Evolutionary conservation across 148 eudicot species (phyloP).

Genomic region (Linanthus parryae): DNA sequence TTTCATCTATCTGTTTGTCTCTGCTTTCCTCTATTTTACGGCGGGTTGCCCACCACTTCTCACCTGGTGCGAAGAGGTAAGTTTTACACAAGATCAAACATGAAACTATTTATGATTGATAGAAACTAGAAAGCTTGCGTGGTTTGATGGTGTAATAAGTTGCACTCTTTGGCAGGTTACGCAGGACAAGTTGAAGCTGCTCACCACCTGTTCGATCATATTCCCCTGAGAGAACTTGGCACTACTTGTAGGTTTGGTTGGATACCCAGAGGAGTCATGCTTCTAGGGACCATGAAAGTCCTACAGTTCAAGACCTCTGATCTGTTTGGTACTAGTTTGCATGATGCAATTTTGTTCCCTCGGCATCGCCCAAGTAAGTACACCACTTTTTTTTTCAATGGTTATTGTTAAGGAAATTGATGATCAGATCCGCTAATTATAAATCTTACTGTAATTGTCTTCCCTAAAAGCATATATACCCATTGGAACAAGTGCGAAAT

Average conservation of each 20-base stretch:
- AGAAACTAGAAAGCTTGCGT: too few relatives aligned
- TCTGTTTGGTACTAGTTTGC: conserved; percentile 19
- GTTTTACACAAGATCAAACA: too few relatives aligned
- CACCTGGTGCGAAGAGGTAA: too few relatives aligned
- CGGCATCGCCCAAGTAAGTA: conserved; percentile 33
- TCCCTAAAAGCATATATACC: too few relatives aligned
- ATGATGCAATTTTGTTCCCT: conserved; percentile 15
- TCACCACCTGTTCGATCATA: conserved; percentile 6
- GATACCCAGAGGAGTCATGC: conserved; percentile 6
- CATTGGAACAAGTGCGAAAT: too few relatives aligned
- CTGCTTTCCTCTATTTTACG: too few relatives aligned
- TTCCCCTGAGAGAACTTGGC: not conserved
- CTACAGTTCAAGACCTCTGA: conserved; percentile 24
- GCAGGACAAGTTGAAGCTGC: not conserved
- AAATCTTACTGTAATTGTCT: not conserved
- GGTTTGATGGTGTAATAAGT: too few relatives aligned
- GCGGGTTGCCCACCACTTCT: too few relatives aligned
- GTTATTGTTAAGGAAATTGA: not conserved
- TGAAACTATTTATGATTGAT: too few relatives aligned
- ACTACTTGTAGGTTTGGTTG: not conserved
- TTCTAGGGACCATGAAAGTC: conserved; percentile 1
- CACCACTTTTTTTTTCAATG: not conserved
- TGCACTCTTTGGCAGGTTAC: not conserved
- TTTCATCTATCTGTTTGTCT: too few relatives aligned
- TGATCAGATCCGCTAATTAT: not conserved